phyloP scores from a whole-genome alignment of 352 stramenopile species.

The Phytophthora tubulina region DNA sequence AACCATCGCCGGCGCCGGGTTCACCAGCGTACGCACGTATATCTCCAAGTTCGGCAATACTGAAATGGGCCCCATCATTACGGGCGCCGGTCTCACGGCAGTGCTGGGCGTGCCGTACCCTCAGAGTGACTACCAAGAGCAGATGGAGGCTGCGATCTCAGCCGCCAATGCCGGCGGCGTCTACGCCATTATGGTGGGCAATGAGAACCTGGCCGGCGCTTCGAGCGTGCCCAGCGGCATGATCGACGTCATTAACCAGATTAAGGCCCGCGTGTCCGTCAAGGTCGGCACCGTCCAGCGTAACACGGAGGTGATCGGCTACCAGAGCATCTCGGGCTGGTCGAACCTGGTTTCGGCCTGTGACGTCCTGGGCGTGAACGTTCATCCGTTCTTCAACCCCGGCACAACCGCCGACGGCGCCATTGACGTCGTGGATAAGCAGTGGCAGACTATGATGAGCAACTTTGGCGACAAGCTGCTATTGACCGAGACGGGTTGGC shows the following conservation, averaged over 20 bases:
- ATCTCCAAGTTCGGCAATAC: constrained; percentile 65
- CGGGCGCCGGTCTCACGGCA: constrained; percentile 52
- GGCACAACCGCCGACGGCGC: constrained; percentile 41
- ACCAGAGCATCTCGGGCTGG: constrained; percentile 43
- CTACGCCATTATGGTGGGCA: constrained; percentile 71
- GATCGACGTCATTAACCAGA: constrained; percentile 58
- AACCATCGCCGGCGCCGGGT: constrained; percentile 60
- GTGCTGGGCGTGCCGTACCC: constrained; percentile 64
- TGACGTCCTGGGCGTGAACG: constrained; percentile 66
- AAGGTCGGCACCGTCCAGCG: constrained; percentile 77
- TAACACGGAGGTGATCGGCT: constrained; percentile 64
- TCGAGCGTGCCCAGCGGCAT: constrained; percentile 48
- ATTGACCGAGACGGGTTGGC: constrained; percentile 67
- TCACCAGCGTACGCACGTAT: constrained; percentile 75
- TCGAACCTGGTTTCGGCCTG: constrained; percentile 48
- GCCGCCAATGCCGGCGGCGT: constrained; percentile 57
- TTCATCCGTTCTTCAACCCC: constrained; percentile 70
- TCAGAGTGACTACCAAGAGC: constrained; percentile 52
- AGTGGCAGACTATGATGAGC: constrained; percentile 60
- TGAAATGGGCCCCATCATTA: constrained; percentile 64
- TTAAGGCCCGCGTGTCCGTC: constrained; percentile 62
- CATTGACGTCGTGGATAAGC: constrained; percentile 59
- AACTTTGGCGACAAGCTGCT: constrained; percentile 62
- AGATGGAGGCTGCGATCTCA: constrained; percentile 52
- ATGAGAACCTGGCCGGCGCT: constrained; percentile 64